A percentile compares a stretch with the other conserved stretches of the same genome.
These are phyloP conservation scores for Ascocoryne sarcoides DNA, from an alignment of 2,329 filamentous ascomycete species.

Conservation along the genomic window DNA sequence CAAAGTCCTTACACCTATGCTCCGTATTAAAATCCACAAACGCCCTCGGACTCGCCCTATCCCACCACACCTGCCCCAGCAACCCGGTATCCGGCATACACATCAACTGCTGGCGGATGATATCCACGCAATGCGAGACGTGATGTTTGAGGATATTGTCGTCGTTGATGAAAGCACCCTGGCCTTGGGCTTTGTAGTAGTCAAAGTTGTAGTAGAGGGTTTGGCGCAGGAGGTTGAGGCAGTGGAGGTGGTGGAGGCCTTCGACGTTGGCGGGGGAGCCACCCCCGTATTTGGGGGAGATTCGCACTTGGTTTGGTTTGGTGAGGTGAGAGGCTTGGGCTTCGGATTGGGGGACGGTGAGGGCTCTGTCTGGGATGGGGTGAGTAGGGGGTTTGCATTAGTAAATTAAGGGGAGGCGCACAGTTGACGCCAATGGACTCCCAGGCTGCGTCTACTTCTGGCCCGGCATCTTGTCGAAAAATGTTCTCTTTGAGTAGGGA, in stretches of 20 bases:
- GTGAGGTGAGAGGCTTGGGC: constrained; percentile 34
- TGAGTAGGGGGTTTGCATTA: background rate
- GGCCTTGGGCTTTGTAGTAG: constrained; percentile 37
- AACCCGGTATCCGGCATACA: constrained; percentile 44
- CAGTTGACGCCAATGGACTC: constrained; percentile 40
- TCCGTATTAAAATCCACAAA: constrained; percentile 47
- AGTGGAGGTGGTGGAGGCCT: constrained; percentile 41
- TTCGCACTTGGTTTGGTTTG: constrained; percentile 39
- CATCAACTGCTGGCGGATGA: constrained; percentile 47
- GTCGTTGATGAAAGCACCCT: constrained; percentile 41
- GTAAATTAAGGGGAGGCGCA: constrained; percentile 17
- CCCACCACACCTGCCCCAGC: constrained; percentile 46
- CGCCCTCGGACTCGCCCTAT: constrained; percentile 30
- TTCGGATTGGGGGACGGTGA: constrained; percentile 34
- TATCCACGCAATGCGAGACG: constrained; percentile 46
- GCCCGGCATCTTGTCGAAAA: constrained; percentile 38
- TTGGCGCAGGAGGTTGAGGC: constrained; percentile 45
- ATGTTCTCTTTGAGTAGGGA: constrained; percentile 42
- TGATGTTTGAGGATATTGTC: constrained; percentile 41
- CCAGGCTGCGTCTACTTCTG: constrained; percentile 46
- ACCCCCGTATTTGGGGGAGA: constrained; percentile 41
- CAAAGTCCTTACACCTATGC: constrained; percentile 45
- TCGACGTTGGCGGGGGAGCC: constrained; percentile 41
- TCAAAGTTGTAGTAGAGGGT: constrained; percentile 43
- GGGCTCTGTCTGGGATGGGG: constrained; percentile 28